phyloP scores from a whole-genome alignment of 202 grass and related monocot species.

The Bolboschoenoplectus hybrid region DNA sequence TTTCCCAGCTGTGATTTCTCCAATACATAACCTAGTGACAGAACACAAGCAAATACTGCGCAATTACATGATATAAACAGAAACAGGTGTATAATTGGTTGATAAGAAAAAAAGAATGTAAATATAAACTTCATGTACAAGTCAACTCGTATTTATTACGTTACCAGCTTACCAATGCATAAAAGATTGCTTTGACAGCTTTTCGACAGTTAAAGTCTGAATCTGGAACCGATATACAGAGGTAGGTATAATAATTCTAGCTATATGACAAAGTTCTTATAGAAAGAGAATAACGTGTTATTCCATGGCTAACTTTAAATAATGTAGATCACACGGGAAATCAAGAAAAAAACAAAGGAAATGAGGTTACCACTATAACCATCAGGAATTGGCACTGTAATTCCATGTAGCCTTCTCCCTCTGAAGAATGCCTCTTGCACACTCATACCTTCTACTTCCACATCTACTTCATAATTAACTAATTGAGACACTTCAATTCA shows the following conservation, averaged over 20 bases:
- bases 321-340: slow-evolving; percentile 11
- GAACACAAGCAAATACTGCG: slow-evolving; percentile 8
- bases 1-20: slow-evolving; percentile 52
- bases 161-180: background rate
- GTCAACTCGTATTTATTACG: background rate
- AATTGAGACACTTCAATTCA: background rate
- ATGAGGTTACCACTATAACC: slow-evolving; percentile 67
- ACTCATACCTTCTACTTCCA: slow-evolving; percentile 69
- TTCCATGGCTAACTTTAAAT: slow-evolving; percentile 12
- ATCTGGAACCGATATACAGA: background rate
- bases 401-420: slow-evolving; percentile 85
- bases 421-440: slow-evolving; percentile 90
- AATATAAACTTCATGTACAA: background rate
- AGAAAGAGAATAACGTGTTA: background rate
- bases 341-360: background rate
- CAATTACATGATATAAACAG: slow-evolving; percentile 15
- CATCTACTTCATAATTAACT: slow-evolving; percentile 42
- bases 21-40: slow-evolving; percentile 70
- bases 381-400: slow-evolving; percentile 65
- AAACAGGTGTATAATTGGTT: background rate
- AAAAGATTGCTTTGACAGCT: background rate
- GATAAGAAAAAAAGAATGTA: background rate
- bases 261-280: slow-evolving; percentile 7
- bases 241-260: background rate
- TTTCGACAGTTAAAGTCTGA: background rate